Conservation (phyloP, 768 basidiomycete genomes). For the Obba rivulosa region DNA sequence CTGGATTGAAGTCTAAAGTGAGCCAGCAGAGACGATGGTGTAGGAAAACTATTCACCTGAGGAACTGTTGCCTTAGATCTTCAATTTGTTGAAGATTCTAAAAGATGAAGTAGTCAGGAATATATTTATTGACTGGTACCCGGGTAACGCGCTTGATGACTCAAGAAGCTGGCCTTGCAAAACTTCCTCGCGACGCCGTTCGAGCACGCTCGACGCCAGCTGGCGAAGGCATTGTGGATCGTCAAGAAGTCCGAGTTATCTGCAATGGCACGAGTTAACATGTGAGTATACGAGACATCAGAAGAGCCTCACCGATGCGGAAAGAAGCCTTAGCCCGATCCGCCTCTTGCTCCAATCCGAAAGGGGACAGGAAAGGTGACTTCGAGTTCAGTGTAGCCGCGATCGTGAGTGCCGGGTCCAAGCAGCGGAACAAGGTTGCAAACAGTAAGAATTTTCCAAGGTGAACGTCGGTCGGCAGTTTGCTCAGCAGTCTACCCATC, state of each 20-base stretch:
- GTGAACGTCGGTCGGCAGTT: constrained; percentile 93
- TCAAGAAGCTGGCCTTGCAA: constrained; percentile 75
- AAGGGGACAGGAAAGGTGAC: constrained; percentile 86
- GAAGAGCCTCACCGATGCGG: constrained; percentile 52
- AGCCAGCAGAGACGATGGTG: no score
- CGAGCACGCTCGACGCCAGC: constrained; percentile 75
- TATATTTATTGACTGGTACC: background rate
- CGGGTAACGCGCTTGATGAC: constrained; percentile 66
- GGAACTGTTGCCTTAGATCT: constrained; percentile 81
- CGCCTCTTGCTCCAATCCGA: constrained; percentile 84
- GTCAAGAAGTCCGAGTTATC: constrained; percentile 96
- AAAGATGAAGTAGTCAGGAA: constrained; percentile 3
- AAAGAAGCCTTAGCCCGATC: constrained; percentile 80
- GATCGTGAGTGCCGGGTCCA: constrained; percentile 96
- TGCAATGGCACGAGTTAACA: constrained; percentile 23
- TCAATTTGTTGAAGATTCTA: constrained; percentile 95
- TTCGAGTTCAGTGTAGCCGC: constrained; percentile 91
- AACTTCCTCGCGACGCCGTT: constrained; percentile 66
- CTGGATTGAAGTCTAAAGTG: constrained; percentile 29
- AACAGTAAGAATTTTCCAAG: constrained; percentile 89
- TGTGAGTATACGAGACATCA: background rate
- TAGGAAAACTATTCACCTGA: constrained; percentile 13
- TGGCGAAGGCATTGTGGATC: constrained; percentile 82
- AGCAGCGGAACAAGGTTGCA: constrained; percentile 78
- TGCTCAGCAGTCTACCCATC: constrained; percentile 85